These are phyloP conservation scores for Puccinia coronata DNA, from an alignment of 1,284 basidiomycete species.

Conservation along the genomic window DNA sequence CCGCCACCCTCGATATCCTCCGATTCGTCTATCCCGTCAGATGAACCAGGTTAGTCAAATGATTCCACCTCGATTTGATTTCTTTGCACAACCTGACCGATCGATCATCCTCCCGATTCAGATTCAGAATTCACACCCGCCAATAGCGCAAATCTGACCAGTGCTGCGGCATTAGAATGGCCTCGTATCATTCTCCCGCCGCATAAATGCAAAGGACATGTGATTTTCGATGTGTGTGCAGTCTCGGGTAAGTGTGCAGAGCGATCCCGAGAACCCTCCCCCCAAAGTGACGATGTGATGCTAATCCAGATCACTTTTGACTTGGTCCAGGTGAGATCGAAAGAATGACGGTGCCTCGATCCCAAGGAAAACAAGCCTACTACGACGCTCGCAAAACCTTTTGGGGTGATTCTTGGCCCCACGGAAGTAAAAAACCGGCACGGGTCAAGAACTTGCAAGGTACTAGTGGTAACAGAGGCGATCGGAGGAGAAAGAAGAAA, in stretches of 20 bases:
- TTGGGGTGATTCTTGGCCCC: conserved; percentile 96
- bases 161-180: conserved; percentile 64
- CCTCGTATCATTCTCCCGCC: conserved; percentile 87
- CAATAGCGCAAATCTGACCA: background rate
- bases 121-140: background rate
- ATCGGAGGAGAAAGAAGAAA: conserved; percentile 41
- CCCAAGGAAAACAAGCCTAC: conserved; percentile 88
- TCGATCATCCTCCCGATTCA: background rate
- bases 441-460: conserved; percentile 26
- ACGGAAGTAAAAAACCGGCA: conserved; percentile 58
- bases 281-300: conserved; percentile 24
- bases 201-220: conserved; percentile 86
- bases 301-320: background rate
- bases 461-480: conserved; percentile 14
- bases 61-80: background rate
- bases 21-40: background rate
- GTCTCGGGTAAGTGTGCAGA: conserved; percentile 67
- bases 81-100: background rate
- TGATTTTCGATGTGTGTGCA: conserved; percentile 87
- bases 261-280: too few relatives aligned
- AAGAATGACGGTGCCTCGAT: conserved; percentile 84
- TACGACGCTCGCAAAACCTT: conserved; percentile 89
- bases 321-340: conserved; percentile 70
- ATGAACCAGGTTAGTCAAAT: background rate
- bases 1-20: background rate